Evolutionary conservation across 2,329 filamentous ascomycete species (phyloP), one percentile per base, ranked within the genome.

Genomic region (Nectriaceae sp.): DNA sequence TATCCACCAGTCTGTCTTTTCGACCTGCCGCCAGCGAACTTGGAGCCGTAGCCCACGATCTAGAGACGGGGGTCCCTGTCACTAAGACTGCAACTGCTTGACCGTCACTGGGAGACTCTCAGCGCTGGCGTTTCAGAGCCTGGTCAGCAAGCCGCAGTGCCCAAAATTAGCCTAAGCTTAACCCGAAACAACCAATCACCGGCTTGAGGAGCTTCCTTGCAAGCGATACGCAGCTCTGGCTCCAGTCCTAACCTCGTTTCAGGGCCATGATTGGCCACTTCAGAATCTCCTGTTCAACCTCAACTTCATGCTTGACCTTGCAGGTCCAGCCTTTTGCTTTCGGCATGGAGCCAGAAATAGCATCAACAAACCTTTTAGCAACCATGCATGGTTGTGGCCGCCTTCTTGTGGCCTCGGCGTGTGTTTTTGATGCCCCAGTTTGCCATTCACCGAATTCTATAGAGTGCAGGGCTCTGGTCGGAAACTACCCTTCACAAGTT

Each of bases 161-260:
- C 59, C 61, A 65, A 63, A 66, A 61, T 65, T 65, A 66, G 67
- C 57, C 62, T 63, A 63, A 63, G 58, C 60, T 59, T 52, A 61
- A 58, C 41, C 57, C 54, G 50, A 53, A 47, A 50, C 40, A 45
- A 26, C 70, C 68, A 72, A 71, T 70, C 61, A 69, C 24, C 40
- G n/a, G 42, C 53, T 45, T 59, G 61, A 62, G 16, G 59, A 61
- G 52, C 62, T 59, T 36, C 56, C 57, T 53, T 56, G 50, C 59
- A 52, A 53, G 62, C 62, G 61, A 61, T 56, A 57, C 46, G 48
- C 56, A 59, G 37, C 5, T 20, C 5, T 21, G 56, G 49, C 29
- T 4, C 50, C 50, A 53, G 54, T 65, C 65, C 65, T 58, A 63
- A 53, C 29, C 52, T 44, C 49, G 57, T 60, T 53, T 61, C 54